Evolutionary conservation across 306 rosid genomes (phyloP).

Genomic region (Astragalus membranaceus): DNA sequence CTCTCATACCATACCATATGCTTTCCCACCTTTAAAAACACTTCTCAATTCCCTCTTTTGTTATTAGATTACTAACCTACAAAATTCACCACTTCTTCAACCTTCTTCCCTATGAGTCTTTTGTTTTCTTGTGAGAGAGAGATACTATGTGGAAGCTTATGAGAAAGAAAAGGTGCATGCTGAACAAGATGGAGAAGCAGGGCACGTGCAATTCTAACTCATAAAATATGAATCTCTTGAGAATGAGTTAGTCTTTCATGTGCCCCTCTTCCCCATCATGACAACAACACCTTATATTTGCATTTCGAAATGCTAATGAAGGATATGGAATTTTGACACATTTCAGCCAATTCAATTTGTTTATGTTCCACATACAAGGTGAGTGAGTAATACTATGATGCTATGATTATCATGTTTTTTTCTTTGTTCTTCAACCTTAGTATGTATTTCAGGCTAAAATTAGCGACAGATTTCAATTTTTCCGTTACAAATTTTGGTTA

Average conservation of each 20-base stretch:
- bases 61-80: constrained; percentile 35
- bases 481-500: too few species aligned
- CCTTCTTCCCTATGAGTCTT: neutral
- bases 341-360: constrained; percentile 4
- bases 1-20: constrained; percentile 17
- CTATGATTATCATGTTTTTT: neutral
- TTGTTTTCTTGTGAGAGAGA: neutral
- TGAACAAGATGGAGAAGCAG: constrained; percentile 99
- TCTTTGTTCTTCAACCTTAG: constrained; percentile 3
- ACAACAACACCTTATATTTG: constrained; percentile 49
- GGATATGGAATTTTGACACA: too few species aligned
- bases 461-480: too few species aligned
- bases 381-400: neutral
- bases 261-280: constrained; percentile 99
- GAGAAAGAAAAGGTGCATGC: constrained; percentile 44
- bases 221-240: neutral
- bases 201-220: constrained; percentile 99
- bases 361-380: constrained; percentile 22
- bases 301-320: constrained; percentile 25
- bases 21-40: constrained; percentile 31
- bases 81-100: constrained; percentile 28
- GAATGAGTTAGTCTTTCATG: constrained; percentile 83
- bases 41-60: constrained; percentile 34
- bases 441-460: neutral
- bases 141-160: neutral